Evolutionary conservation across 176 grass and related monocot species (phyloP).

Genomic region (Aechmea fasciata): DNA sequence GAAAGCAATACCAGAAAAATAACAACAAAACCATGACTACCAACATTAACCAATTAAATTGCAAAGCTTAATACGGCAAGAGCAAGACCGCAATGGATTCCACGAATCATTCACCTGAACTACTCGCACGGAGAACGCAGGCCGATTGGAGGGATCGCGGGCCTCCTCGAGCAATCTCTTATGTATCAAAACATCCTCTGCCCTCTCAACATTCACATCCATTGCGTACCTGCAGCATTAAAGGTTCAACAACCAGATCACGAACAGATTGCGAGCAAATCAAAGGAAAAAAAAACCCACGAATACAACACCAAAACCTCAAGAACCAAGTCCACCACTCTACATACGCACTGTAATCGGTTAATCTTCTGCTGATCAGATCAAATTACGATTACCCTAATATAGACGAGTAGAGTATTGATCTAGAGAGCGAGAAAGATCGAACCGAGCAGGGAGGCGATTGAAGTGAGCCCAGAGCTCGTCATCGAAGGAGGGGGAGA

Average conservation of each 20-base stretch:
- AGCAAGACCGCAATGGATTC: neutral
- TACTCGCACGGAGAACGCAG: slow-evolving; percentile 17
- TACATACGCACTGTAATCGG: neutral
- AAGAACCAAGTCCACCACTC: neutral
- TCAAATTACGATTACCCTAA: neutral
- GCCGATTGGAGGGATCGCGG: slow-evolving; percentile 12
- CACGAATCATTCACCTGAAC: neutral
- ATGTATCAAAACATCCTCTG: slow-evolving; percentile 35
- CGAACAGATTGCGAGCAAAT: slow-evolving; percentile 1
- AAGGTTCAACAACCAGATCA: neutral
- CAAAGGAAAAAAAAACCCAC: neutral
- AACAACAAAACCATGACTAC: neutral
- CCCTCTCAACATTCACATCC: slow-evolving; percentile 38
- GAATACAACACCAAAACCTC: neutral
- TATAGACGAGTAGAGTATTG: neutral
- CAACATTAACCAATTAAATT: neutral
- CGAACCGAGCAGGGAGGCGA: slow-evolving; percentile 21
- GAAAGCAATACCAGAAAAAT: too few relatives aligned
- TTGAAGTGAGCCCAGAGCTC: slow-evolving; percentile 33
- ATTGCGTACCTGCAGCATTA: slow-evolving; percentile 23
- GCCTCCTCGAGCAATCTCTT: slow-evolving; percentile 30
- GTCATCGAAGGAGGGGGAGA: slow-evolving; percentile 7
- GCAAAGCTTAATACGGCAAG: neutral
- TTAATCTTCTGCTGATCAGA: neutral
- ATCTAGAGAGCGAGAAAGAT: neutral